Percentiles rank a stretch among this genome's conserved stretches.
Evolutionary conservation across 176 grass and related monocot genomes (phyloP).

Genomic region (Olyra latifolia): DNA sequence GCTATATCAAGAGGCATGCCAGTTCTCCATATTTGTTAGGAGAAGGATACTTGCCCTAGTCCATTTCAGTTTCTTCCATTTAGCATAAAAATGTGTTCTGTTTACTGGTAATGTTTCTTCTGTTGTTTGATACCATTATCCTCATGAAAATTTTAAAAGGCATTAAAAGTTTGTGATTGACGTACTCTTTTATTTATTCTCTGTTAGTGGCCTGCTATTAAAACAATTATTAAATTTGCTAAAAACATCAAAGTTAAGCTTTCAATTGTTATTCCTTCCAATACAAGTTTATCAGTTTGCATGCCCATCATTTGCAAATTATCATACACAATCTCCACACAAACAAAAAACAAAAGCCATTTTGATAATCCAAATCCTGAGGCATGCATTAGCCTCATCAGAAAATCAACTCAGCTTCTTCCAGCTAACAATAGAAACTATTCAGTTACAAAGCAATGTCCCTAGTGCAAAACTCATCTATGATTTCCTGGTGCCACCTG

Average conservation of each 20-base stretch:
- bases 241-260: background rate
- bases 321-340: background rate
- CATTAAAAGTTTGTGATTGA: background rate
- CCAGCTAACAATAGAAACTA: background rate
- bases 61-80: background rate
- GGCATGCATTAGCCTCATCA: background rate
- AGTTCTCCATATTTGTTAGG: background rate
- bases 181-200: background rate
- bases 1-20: background rate
- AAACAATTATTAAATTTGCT: background rate
- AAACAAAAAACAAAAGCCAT: conserved; percentile 11
- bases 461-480: conserved; percentile 4
- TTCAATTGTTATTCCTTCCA: background rate
- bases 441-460: background rate
- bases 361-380: conserved; percentile 12
- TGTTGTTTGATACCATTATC: background rate
- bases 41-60: background rate
- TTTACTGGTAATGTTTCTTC: background rate
- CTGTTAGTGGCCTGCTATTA: background rate
- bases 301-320: conserved; percentile 13
- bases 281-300: conserved; percentile 14
- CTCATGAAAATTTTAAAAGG: background rate
- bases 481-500: background rate
- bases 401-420: background rate
- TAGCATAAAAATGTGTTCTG: background rate